These are phyloP conservation scores for Kodamaea restingae DNA, from an alignment of 805 yeast genomes.

Conservation along the genomic window DNA sequence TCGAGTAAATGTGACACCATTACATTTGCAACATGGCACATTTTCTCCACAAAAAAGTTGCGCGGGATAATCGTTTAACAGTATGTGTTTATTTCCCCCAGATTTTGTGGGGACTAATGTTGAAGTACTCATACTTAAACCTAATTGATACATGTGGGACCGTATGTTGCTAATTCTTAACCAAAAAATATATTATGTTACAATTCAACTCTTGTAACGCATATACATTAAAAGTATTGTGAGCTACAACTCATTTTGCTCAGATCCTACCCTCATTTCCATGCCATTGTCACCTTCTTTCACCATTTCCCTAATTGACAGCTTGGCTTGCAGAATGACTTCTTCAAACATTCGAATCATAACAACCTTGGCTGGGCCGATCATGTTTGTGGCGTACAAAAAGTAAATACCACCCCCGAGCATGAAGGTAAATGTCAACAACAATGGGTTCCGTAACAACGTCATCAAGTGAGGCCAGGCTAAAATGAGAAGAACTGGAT, in stretches of 20 bases:
- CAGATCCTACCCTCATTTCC: constrained; percentile 8
- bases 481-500: constrained; percentile 62
- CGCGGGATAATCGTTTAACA: too few relatives aligned
- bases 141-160: background rate
- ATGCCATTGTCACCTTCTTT: constrained; percentile 39
- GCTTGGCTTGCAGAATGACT: constrained; percentile 53
- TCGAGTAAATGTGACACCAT: constrained; percentile 1
- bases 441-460: constrained; percentile 79
- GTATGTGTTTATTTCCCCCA: background rate
- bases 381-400: constrained; percentile 64
- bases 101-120: too few relatives aligned
- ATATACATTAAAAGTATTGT: background rate
- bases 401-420: constrained; percentile 59
- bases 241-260: background rate
- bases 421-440: constrained; percentile 59
- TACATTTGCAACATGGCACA: constrained; percentile 3
- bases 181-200: background rate
- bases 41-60: too few relatives aligned
- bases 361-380: constrained; percentile 70
- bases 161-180: too few relatives aligned
- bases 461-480: constrained; percentile 98
- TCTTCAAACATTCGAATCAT: constrained; percentile 56
- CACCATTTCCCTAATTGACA: constrained; percentile 55
- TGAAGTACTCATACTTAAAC: too few relatives aligned
- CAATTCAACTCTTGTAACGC: background rate